Conservation (phyloP, 1,139 yeast genomes). For the Protomyces macrosporus region DNA sequence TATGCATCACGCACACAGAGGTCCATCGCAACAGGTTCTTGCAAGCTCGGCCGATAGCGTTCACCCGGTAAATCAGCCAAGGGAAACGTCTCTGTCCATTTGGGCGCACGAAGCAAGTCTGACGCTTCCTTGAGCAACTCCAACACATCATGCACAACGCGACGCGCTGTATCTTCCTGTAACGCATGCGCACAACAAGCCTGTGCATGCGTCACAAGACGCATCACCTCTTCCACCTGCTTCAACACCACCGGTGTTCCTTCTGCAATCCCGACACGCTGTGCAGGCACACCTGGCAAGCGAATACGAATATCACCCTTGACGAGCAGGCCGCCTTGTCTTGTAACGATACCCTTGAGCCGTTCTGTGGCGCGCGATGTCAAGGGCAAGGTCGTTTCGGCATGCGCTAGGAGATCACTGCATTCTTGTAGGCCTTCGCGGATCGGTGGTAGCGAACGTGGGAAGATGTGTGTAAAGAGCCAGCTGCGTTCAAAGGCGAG, state of each 20-base stretch:
- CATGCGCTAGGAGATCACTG: conserved; percentile 11
- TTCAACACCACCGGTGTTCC: conserved; percentile 2
- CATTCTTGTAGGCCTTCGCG: conserved; percentile 15
- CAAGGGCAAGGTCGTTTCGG: conserved; percentile 16
- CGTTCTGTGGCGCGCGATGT: conserved; percentile 24
- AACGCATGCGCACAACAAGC: conserved; percentile 6
- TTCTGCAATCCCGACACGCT: conserved; percentile 1
- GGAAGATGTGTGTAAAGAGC: conserved; percentile 21
- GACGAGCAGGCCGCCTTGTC: conserved; percentile 17
- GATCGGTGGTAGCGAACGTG: conserved; percentile 4
- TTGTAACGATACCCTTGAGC: conserved; percentile 23
- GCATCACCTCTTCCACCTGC: conserved; percentile 12
- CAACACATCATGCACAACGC: conserved; percentile 8
- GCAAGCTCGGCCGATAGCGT: conserved; percentile 12
- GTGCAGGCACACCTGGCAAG: not conserved
- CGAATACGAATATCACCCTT: conserved; percentile 21
- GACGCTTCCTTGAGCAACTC: conserved; percentile 3
- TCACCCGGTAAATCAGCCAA: conserved; percentile 3
- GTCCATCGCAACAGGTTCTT: conserved; percentile 12
- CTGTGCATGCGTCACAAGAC: conserved; percentile 3
- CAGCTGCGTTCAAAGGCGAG: conserved; percentile 12
- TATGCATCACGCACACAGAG: conserved; percentile 20
- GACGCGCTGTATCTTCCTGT: conserved; percentile 6
- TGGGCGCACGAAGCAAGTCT: not conserved
- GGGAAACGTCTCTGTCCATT: conserved; percentile 4